phyloP scores from a whole-genome alignment of 2,329 filamentous ascomycete genomes.

The Fusarium camptoceras region DNA sequence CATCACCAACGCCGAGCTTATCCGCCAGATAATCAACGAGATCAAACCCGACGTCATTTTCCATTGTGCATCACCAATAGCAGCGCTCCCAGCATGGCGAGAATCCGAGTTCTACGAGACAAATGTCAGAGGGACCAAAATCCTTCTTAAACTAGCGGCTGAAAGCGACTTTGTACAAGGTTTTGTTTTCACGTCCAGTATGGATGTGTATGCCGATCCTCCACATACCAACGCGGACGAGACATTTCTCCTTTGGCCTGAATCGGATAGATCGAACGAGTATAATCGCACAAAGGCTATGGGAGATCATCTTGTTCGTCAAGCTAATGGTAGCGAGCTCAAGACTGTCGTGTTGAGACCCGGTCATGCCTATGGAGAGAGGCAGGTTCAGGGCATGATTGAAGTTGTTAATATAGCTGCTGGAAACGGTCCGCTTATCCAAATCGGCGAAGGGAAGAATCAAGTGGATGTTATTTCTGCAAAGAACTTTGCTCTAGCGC shows the following conservation, averaged over 20 bases:
- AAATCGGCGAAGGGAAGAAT: constrained; percentile 45
- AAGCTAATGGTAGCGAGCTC: constrained; percentile 45
- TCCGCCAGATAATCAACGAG: constrained; percentile 34
- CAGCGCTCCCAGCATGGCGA: constrained; percentile 33
- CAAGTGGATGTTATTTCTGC: constrained; percentile 47
- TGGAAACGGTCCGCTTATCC: constrained; percentile 49
- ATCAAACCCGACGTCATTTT: constrained; percentile 49
- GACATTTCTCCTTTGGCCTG: constrained; percentile 39
- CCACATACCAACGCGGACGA: constrained; percentile 45
- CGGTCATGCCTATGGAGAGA: constrained; percentile 51
- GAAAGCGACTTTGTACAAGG: constrained; percentile 40
- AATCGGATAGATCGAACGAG: constrained; percentile 39
- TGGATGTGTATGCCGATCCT: constrained; percentile 46
- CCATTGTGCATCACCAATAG: constrained; percentile 49
- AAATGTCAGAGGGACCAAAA: constrained; percentile 50
- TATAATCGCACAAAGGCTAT: constrained; percentile 51
- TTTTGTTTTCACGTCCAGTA: constrained; percentile 50
- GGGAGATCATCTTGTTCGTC: constrained; percentile 48
- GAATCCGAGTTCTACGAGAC: constrained; percentile 40
- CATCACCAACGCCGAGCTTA: constrained; percentile 37
- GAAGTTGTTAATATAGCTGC: constrained; percentile 51
- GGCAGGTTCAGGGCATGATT: constrained; percentile 45
- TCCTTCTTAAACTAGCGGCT: constrained; percentile 42
- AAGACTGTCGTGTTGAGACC: constrained; percentile 46
- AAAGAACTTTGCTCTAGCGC: constrained; percentile 44